A percentile compares a stretch with the other conserved stretches of the same genome.
Conservation (phyloP, 1,139 yeast species). For the Arxiozyma slooffiae region DNA sequence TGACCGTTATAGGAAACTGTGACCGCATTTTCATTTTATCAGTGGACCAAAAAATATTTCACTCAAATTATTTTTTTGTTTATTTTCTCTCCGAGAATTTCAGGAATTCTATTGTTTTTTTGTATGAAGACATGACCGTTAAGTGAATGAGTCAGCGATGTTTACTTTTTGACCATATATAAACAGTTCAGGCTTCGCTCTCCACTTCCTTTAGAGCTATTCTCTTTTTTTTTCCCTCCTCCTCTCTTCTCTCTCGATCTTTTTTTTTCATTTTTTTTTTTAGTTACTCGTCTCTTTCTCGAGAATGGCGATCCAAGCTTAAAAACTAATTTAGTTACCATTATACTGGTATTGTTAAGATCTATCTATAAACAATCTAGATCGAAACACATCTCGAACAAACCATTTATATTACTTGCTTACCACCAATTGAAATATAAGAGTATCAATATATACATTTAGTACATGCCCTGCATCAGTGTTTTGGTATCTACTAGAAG, state of each 20-base stretch:
- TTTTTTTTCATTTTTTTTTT: neutral
- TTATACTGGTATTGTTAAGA: neutral
- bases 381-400: too few relatives aligned
- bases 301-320: neutral
- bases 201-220: slow-evolving; percentile 13
- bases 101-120: neutral
- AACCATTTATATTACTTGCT: neutral
- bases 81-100: neutral
- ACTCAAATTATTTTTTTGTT: neutral
- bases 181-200: slow-evolving; percentile 9
- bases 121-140: slow-evolving; percentile 6
- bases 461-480: slow-evolving; percentile 19
- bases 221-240: neutral
- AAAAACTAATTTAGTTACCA: neutral
- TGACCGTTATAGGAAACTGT: slow-evolving; percentile 4
- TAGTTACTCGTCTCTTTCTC: too few relatives aligned
- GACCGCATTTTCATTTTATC: slow-evolving; percentile 2
- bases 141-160: slow-evolving; percentile 15
- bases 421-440: neutral
- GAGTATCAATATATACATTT: neutral
- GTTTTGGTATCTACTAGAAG: slow-evolving; percentile 21
- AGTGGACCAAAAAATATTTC: neutral
- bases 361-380: neutral
- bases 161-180: neutral
- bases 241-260: neutral